Percentiles rank a stretch among this genome's conserved stretches.
phyloP scores from a whole-genome alignment of 2,329 filamentous ascomycete genomes.

The Aphanocladium album region DNA sequence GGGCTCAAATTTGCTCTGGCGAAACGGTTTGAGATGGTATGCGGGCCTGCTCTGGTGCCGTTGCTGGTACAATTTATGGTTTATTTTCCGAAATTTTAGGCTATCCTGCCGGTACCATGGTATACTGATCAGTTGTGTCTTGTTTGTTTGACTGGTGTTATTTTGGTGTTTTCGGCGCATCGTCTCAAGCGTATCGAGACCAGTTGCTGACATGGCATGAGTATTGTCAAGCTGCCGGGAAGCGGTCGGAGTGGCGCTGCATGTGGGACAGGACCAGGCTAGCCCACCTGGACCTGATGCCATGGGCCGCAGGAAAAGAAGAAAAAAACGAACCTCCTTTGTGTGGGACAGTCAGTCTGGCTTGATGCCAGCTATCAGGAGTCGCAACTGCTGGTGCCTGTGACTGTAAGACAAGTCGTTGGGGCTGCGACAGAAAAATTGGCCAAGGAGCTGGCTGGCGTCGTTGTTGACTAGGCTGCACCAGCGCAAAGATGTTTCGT shows the following conservation, averaged over 20 bases:
- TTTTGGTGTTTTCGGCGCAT: background rate
- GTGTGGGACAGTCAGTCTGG: background rate
- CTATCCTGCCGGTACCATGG: background rate
- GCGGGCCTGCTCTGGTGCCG: background rate
- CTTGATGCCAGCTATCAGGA: background rate
- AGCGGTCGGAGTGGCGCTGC: slow-evolving; percentile 3
- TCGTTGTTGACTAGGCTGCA: background rate
- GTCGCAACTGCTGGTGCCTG: background rate
- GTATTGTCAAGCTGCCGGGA: background rate
- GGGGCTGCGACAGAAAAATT: background rate
- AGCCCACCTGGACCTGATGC: background rate
- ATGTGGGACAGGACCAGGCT: background rate
- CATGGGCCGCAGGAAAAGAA: background rate
- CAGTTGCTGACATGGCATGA: background rate
- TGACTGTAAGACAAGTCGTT: background rate
- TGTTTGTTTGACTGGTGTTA: background rate
- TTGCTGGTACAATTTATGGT: background rate
- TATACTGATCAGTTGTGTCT: too few species aligned
- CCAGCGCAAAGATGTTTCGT: background rate
- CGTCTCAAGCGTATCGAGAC: background rate
- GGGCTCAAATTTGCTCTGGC: slow-evolving; percentile 2
- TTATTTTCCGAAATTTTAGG: background rate
- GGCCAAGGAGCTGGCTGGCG: background rate
- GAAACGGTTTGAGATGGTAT: background rate
- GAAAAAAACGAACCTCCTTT: background rate